A percentile compares a stretch with the other conserved stretches of the same genome.
Conservation (phyloP, 805 yeast species). For the Nakazawaea populi region DNA sequence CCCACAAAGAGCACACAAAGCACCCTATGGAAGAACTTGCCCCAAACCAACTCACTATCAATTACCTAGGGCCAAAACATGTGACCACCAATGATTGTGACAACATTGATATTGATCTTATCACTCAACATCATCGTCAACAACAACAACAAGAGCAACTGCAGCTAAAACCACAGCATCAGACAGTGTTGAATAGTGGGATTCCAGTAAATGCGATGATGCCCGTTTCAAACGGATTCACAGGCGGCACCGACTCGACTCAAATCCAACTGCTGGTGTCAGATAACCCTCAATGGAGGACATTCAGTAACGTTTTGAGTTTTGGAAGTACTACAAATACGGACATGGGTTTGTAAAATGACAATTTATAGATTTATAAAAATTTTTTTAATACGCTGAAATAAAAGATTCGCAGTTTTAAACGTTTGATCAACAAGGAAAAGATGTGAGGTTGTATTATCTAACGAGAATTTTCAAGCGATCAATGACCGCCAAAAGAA, state of each 20-base stretch:
- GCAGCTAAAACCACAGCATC: background rate
- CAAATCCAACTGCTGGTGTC: background rate
- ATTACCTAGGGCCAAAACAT: background rate
- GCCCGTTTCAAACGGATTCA: too few relatives aligned
- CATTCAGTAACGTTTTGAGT: conserved; percentile 2
- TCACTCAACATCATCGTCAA: conserved; percentile 1
- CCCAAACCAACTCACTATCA: background rate
- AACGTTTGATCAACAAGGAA: too few relatives aligned
- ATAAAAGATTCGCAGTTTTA: too few relatives aligned
- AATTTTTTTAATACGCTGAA: too few relatives aligned
- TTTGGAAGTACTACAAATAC: background rate
- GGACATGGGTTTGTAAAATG: background rate
- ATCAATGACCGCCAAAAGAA: too few relatives aligned
- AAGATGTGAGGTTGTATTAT: too few relatives aligned
- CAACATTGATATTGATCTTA: conserved; percentile 1
- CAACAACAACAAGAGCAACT: background rate
- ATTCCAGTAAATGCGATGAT: background rate
- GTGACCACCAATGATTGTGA: background rate
- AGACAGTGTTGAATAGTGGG: too few relatives aligned
- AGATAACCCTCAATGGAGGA: conserved; percentile 3
- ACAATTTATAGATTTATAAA: too few relatives aligned
- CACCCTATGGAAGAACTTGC: background rate
- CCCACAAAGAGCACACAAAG: conserved; percentile 8
- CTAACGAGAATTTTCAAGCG: too few relatives aligned
- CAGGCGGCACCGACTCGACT: too few relatives aligned